Evolutionary conservation across 257 asterid species (phyloP), one percentile per base, ranked within the genome.

Genomic region (Petrea volubilis): DNA sequence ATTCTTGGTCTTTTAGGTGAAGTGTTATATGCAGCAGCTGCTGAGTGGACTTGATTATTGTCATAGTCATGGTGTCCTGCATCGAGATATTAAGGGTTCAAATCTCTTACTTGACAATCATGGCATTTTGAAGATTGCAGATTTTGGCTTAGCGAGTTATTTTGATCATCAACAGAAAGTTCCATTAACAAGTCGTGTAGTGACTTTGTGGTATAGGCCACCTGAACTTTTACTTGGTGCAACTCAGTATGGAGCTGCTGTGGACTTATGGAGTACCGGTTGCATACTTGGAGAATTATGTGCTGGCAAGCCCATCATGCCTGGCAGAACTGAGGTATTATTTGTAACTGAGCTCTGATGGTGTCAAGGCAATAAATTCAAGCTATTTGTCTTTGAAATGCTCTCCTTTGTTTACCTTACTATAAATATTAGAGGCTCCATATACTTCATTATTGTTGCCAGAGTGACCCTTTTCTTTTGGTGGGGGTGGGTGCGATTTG

Each of bases 151-250:
- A 76, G 98, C 98, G 31, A 90, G 88, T 76, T 90, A 79, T 71
- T 88, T 78, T 50, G 89, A 88, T 78, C 76, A 61, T 55, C 70
- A 76, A 63, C 82, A 83, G 55, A 87, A 69, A 43, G 74, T 79
- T 70, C 92, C 93, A 36, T 78, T 90, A 43, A 93, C 98, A 25
- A 93, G 96, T 84, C 98, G 96, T 21, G 98, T 93, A 41, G 98
- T 93, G 73, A 93, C 98, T 53, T 77, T 93, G 58, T 93, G 98
- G 98, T 93, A 93, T 82, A 91, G 98, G 56, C 97, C 98, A 24
- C 97, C 97, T n/a, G 98, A 93, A 73, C 98, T 93, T 59, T 74
- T 93, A 74, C 92, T 90, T 6, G 98, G 98, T 44, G 91, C 97
- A 27, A 83, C 77, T 67, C 88, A 87, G 24, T 93, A 93, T 28